Conservation (phyloP, 768 basidiomycete genomes). For the Termitomyces sp. region DNA sequence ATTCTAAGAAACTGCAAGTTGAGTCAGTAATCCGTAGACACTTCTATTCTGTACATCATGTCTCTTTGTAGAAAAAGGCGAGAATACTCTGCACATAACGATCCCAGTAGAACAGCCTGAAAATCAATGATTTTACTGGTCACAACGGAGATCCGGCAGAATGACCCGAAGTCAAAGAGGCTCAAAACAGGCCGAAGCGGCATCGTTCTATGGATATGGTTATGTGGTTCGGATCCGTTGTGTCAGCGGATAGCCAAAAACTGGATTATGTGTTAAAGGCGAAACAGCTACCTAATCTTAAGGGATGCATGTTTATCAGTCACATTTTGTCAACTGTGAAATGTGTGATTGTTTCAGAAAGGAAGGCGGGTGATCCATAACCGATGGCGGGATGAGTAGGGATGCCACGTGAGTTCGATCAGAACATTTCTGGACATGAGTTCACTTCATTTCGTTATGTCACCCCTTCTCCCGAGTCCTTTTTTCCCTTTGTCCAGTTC, state of each 20-base stretch:
- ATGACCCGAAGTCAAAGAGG: background rate
- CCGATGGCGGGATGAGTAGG: background rate
- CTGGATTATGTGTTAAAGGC: background rate
- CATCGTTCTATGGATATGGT: background rate
- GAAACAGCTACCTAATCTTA: background rate
- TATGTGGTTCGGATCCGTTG: background rate
- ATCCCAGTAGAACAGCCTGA: background rate
- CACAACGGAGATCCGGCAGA: background rate
- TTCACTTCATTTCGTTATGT: conserved; percentile 17
- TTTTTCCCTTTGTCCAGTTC: conserved; percentile 8
- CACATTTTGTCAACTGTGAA: no score
- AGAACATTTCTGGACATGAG: conserved; percentile 22
- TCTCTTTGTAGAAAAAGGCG: background rate
- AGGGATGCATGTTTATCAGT: no score
- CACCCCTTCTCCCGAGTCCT: conserved; percentile 5
- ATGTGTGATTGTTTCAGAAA: background rate
- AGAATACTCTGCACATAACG: background rate
- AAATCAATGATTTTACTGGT: background rate
- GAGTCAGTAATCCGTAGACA: no score
- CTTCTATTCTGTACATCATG: background rate
- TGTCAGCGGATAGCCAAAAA: background rate
- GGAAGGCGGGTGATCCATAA: background rate
- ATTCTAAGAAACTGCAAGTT: background rate
- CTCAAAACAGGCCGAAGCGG: background rate
- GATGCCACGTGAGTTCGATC: conserved; percentile 29